Evolutionary conservation across 805 yeast species (phyloP).

Genomic region (Brettanomyces custersianus): DNA sequence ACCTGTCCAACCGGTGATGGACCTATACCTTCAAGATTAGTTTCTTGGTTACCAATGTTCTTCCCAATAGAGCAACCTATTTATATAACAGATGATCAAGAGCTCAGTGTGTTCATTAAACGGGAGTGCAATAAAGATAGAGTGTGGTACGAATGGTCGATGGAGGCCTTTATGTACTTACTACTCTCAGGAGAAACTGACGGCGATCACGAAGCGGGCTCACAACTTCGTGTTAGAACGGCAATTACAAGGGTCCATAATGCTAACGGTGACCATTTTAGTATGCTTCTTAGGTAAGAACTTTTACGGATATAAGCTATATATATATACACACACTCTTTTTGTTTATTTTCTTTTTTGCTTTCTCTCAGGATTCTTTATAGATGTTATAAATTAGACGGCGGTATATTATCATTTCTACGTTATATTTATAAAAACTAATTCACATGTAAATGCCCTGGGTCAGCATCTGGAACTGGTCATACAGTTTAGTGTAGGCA

Average conservation of each 20-base stretch:
- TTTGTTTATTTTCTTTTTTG: not conserved
- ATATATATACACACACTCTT: not conserved
- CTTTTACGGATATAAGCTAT: too few relatives aligned
- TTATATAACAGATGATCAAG: slow-evolving; percentile 43
- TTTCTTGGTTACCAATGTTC: slow-evolving; percentile 63
- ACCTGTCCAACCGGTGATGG: slow-evolving; percentile 32
- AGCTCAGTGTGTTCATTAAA: slow-evolving; percentile 41
- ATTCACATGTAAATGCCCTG: slow-evolving; percentile 79
- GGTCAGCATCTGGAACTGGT: slow-evolving; percentile 88
- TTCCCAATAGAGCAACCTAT: slow-evolving; percentile 53
- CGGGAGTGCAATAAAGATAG: slow-evolving; percentile 32
- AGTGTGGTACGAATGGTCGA: slow-evolving; percentile 65
- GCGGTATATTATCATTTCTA: not conserved
- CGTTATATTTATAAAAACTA: not conserved
- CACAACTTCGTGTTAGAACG: slow-evolving; percentile 33
- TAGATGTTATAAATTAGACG: not conserved
- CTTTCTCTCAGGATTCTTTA: not conserved
- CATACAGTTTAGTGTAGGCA: slow-evolving; percentile 84
- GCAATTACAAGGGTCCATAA: slow-evolving; percentile 33
- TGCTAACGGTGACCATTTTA: slow-evolving; percentile 23
- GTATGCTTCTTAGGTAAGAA: slow-evolving; percentile 1
- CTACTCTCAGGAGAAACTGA: slow-evolving; percentile 4
- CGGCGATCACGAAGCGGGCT: not conserved
- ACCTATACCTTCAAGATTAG: slow-evolving; percentile 33
- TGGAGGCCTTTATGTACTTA: slow-evolving; percentile 40